These are phyloP conservation scores for Arthrobotrys megalospora DNA, from an alignment of 2,329 filamentous ascomycete genomes.

Conservation along the genomic window DNA sequence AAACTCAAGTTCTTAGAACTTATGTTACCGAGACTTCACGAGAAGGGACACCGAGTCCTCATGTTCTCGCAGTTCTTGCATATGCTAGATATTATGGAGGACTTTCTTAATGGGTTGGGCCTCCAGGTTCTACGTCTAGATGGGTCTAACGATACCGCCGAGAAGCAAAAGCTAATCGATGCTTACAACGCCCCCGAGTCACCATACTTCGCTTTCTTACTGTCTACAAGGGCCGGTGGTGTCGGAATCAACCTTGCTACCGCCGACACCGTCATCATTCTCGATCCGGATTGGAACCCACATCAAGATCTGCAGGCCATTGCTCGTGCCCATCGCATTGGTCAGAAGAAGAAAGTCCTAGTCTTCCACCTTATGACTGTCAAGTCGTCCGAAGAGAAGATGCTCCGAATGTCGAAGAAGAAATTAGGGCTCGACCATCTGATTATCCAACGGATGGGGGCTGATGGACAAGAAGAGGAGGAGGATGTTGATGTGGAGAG, in stretches of 20 bases:
- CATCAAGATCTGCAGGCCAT: conserved; percentile 98
- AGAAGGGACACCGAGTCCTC: conserved; percentile 88
- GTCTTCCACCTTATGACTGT: conserved; percentile 96
- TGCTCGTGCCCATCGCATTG: conserved; percentile 93
- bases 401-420: conserved; percentile 93
- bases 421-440: conserved; percentile 97
- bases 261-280: conserved; percentile 96
- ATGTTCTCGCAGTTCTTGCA: conserved; percentile 96
- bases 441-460: conserved; percentile 85
- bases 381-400: conserved; percentile 90
- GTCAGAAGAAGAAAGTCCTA: conserved; percentile 94
- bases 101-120: conserved; percentile 84
- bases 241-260: conserved; percentile 98
- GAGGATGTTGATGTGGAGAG: conserved; percentile 85
- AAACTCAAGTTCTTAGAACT: conserved; percentile 88
- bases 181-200: conserved; percentile 90
- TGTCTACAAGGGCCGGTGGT: conserved; percentile 94
- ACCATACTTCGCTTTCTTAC: conserved; percentile 86
- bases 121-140: conserved; percentile 85
- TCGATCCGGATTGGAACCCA: conserved; percentile 97
- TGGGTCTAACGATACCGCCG: conserved; percentile 82
- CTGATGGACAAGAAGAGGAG: conserved; percentile 81
- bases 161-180: conserved; percentile 96
- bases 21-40: conserved; percentile 88
- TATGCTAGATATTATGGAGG: conserved; percentile 90